phyloP scores from a whole-genome alignment of 257 asterid species.

The Hygrophila difformis region DNA sequence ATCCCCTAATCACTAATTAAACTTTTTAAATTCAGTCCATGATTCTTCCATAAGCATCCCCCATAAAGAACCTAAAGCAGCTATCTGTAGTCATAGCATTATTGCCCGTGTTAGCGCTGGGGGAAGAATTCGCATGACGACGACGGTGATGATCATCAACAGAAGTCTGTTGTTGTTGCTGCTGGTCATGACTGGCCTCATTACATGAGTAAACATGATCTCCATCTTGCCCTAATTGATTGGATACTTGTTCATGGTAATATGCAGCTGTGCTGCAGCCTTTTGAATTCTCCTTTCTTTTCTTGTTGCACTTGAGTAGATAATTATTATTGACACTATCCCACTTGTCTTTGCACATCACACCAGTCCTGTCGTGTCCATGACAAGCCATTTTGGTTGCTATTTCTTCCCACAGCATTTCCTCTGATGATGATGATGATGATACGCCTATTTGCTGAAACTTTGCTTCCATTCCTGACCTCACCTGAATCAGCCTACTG shows the following conservation, averaged over 20 bases:
- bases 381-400: slow-evolving; percentile 48
- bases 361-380: slow-evolving; percentile 55
- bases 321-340: slow-evolving; percentile 40
- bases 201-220: slow-evolving; percentile 15
- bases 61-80: slow-evolving; percentile 67
- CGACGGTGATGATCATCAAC: too few species aligned
- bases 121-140: slow-evolving; percentile 26
- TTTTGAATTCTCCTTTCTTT: slow-evolving; percentile 46
- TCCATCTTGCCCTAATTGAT: slow-evolving; percentile 17
- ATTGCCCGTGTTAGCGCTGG: slow-evolving; percentile 13
- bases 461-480: slow-evolving; percentile 42
- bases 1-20: too few species aligned
- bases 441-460: slow-evolving; percentile 25
- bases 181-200: slow-evolving; percentile 16
- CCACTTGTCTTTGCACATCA: slow-evolving; percentile 65
- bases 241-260: slow-evolving; percentile 22
- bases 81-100: slow-evolving; percentile 35
- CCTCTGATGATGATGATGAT: too few species aligned
- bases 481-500: slow-evolving; percentile 38
- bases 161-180: slow-evolving; percentile 27
- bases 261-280: slow-evolving; percentile 23
- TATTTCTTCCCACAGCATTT: slow-evolving; percentile 63
- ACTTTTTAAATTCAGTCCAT: slow-evolving; percentile 38
- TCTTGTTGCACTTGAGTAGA: slow-evolving; percentile 44
- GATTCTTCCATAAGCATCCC: slow-evolving; percentile 60